A percentile compares a stretch with the other conserved stretches of the same genome.
These are phyloP conservation scores for Dendrobium nobile DNA, from an alignment of 106 monocot species.

Conservation along the genomic window DNA sequence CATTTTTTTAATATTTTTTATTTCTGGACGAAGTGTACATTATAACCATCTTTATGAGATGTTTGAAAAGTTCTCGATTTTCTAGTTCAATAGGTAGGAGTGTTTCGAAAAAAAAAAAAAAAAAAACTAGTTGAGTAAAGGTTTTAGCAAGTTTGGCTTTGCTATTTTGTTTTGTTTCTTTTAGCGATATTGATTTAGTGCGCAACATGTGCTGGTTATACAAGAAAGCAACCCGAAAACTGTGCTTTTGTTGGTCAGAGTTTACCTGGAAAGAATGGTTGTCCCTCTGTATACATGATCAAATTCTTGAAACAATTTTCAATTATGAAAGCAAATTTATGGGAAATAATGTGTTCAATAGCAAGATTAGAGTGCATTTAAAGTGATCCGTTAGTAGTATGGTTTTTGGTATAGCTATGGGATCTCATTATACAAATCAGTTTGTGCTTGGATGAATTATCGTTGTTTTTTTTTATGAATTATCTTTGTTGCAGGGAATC, in stretches of 20 bases:
- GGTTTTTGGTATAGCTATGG: background rate
- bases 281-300: background rate
- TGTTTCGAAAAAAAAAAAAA: background rate
- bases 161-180: background rate
- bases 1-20: background rate
- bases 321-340: background rate
- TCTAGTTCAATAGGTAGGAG: background rate
- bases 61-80: background rate
- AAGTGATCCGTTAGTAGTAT: background rate
- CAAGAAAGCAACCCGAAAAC: background rate
- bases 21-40: background rate
- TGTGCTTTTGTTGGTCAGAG: background rate
- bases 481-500: constrained; percentile 64
- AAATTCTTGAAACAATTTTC: background rate
- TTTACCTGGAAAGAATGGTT: background rate
- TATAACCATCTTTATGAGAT: background rate
- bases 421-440: background rate
- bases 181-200: background rate
- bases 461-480: background rate
- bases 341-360: background rate
- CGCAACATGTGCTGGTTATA: background rate
- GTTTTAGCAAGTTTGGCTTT: background rate
- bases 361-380: background rate
- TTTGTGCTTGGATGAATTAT: background rate
- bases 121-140: background rate